These are phyloP conservation scores for Solioccasus polychromus DNA, from an alignment of 768 basidiomycete species.

Conservation along the genomic window DNA sequence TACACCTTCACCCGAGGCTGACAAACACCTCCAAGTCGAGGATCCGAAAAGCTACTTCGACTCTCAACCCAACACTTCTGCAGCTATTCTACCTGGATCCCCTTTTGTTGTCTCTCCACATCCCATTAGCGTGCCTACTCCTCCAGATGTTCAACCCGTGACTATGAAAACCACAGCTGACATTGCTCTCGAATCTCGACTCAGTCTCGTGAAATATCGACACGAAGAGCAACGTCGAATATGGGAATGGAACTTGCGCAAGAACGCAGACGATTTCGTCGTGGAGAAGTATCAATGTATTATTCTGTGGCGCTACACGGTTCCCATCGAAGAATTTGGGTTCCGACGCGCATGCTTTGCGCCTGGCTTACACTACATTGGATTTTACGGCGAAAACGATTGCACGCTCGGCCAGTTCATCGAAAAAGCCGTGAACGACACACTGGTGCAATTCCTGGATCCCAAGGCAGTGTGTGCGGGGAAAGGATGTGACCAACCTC, in stretches of 20 bases:
- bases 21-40: constrained; percentile 26
- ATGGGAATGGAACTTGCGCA: constrained; percentile 94
- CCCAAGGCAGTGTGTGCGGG: constrained; percentile 76
- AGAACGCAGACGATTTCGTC: constrained; percentile 81
- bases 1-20: constrained; percentile 38
- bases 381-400: constrained; percentile 92
- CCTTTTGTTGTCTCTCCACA: constrained; percentile 33
- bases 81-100: constrained; percentile 29
- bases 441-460: constrained; percentile 65
- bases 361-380: constrained; percentile 68
- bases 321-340: constrained; percentile 70
- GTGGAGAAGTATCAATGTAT: constrained; percentile 94
- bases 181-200: constrained; percentile 70
- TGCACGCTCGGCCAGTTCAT: constrained; percentile 92
- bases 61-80: constrained; percentile 29
- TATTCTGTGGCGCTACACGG: constrained; percentile 71
- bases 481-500: constrained; percentile 80
- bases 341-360: constrained; percentile 74
- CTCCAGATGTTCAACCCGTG: constrained; percentile 38
- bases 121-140: constrained; percentile 22
- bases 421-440: constrained; percentile 71
- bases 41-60: constrained; percentile 45
- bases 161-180: constrained; percentile 62
- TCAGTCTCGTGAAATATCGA: constrained; percentile 68
- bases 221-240: constrained; percentile 86